Evolutionary conservation across 164 flowering plant genomes (phyloP), one percentile per base, ranked within the genome.

Genomic region (Aristolochia californica): DNA sequence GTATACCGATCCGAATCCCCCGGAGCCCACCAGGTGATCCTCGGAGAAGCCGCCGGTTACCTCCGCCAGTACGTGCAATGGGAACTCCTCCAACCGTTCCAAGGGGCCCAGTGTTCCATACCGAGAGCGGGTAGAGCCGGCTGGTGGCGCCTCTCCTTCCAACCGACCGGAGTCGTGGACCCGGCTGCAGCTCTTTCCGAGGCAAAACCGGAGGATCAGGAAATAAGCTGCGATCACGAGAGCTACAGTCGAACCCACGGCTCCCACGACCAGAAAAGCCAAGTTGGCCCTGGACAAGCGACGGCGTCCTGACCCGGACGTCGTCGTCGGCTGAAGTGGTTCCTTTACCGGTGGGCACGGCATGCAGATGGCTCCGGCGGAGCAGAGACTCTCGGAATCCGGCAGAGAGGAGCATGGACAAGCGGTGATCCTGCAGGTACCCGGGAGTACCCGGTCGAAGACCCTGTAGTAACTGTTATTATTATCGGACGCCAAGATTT

Each of bases 1-100:
- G 65, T 88, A 91, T 13, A 91, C 96, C 0, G 83, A 75, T 2
- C 95, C 96, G 30, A 84, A 88, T 58, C 95, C 82, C 2, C 96
- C 98, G 0, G 66, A 38, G 1, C 96, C 98, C 17, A 88, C 70
- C 59, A 72, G 79, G 61, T 53, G 63, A 0, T 74, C 81, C 5
- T 71, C 74, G 2, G 88, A 85, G 74, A 91, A 91, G 25, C 74
- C 68, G 21, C 67, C 40, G 0, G 95, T 91, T 11, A 72, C 79
- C 57, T 66, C 48, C 5, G 64, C 57, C 0, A 91, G 55, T 1
- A 21, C 60, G 45, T 73, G 55, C 5, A 85, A 43, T 2, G 81
- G 44, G 54, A 85, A 87, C 57, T 83, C 95, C 55, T 60, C 62
- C 13, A 26, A 16, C 16, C 23, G 23, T 2, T 12, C 26, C 15